A percentile compares a stretch with the other conserved stretches of the same genome.
Conservation (phyloP, 352 stramenopile genomes). For the Pythium insidiosum region DNA sequence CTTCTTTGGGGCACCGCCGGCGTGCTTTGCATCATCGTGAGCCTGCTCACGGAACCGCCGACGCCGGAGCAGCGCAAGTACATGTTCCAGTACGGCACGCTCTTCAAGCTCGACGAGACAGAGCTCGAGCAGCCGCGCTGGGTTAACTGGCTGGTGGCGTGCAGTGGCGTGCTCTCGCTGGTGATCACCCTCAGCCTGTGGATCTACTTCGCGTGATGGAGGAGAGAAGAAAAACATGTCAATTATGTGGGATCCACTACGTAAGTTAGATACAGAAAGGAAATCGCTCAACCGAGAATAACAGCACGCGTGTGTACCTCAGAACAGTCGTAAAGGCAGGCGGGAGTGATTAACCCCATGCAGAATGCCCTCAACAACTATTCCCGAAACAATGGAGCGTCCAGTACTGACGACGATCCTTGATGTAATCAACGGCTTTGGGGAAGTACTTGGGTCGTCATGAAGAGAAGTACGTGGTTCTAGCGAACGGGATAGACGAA, state of each 20-base stretch:
- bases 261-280: too few species aligned
- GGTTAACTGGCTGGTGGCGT: conserved; percentile 32
- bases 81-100: conserved; percentile 41
- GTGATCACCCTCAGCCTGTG: conserved; percentile 41
- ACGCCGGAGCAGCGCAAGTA: conserved; percentile 29
- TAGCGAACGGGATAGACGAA: conserved; percentile 33
- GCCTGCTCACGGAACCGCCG: conserved; percentile 33
- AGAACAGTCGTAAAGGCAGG: too few species aligned
- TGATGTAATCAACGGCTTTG: conserved; percentile 6
- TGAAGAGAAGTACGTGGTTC: too few species aligned
- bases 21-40: conserved; percentile 42
- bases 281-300: too few species aligned
- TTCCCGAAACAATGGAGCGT: too few species aligned
- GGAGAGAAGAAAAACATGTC: too few species aligned
- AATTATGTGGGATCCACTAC: too few species aligned
- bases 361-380: too few species aligned
- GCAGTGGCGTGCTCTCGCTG: conserved; percentile 30
- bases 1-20: conserved; percentile 39
- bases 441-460: too few species aligned
- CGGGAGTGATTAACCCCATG: too few species aligned
- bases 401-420: conserved; percentile 42
- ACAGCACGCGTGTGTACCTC: too few species aligned
- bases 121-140: conserved; percentile 40
- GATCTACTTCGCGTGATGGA: conserved; percentile 41
- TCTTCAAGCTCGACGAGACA: conserved; percentile 43